These are phyloP conservation scores for Fusarium vanettenii DNA, from an alignment of 2,329 filamentous ascomycete genomes.

Conservation along the genomic window DNA sequence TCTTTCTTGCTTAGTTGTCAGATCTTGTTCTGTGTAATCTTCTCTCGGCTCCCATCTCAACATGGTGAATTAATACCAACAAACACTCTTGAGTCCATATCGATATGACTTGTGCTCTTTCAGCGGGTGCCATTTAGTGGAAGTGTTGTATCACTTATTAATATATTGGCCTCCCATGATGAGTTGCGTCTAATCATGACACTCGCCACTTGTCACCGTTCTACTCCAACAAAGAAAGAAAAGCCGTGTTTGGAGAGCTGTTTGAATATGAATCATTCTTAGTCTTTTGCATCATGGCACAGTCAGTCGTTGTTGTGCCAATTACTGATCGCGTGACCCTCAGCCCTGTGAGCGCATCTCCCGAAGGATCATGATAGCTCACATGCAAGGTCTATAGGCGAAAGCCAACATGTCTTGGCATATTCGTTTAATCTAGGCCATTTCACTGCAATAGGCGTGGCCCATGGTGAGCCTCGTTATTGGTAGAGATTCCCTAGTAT, in stretches of 20 bases:
- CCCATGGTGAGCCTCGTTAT: not conserved
- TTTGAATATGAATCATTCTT: not conserved
- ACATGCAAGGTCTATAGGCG: not conserved
- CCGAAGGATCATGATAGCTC: not conserved
- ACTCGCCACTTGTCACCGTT: not conserved
- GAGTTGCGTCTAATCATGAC: not conserved
- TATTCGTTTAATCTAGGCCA: not conserved
- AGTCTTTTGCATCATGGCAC: not conserved
- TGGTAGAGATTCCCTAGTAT: not conserved
- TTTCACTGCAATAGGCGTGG: not conserved
- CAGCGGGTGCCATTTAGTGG: not conserved
- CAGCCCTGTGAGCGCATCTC: not conserved
- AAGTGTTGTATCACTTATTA: not conserved
- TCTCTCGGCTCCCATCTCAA: not conserved
- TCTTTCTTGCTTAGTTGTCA: not conserved
- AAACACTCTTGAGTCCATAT: not conserved
- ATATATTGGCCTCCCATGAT: not conserved
- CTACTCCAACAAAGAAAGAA: not conserved
- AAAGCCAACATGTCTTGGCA: not conserved
- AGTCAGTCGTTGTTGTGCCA: not conserved
- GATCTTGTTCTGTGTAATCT: not conserved
- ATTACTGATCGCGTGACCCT: not conserved
- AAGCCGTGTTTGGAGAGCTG: not conserved
- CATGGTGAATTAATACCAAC: not conserved
- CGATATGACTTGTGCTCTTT: not conserved